A percentile compares a stretch with the other conserved stretches of the same genome.
phyloP scores from a whole-genome alignment of 129 eudicot genomes.

The Dittrichia graveolens region DNA sequence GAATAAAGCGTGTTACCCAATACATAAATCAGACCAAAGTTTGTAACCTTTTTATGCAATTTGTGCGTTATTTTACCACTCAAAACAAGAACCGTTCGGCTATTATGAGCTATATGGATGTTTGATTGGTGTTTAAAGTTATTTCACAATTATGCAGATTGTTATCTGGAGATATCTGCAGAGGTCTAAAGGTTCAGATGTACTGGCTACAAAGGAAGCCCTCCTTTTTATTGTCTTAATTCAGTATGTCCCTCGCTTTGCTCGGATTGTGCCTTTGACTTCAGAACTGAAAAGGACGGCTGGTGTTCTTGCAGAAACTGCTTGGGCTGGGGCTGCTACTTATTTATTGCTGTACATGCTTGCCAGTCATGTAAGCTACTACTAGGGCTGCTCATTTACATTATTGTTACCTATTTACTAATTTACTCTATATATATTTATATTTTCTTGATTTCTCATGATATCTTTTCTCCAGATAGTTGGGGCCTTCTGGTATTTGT shows the following conservation, averaged over 20 bases:
- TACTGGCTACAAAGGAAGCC: constrained; percentile 79
- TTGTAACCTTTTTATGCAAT: not conserved
- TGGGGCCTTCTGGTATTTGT: constrained; percentile 93
- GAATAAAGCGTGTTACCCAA: not conserved
- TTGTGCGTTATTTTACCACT: not conserved
- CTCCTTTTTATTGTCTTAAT: constrained; percentile 65
- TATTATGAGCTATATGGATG: not conserved
- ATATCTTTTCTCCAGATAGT: constrained; percentile 65
- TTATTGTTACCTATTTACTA: not conserved
- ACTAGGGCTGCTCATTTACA: constrained; percentile 6
- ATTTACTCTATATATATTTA: not conserved
- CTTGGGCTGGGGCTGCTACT: constrained; percentile 95
- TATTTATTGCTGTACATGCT: constrained; percentile 90
- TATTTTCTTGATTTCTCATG: not conserved
- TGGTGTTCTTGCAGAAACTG: constrained; percentile 93
- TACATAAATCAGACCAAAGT: not conserved
- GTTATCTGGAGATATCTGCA: constrained; percentile 84
- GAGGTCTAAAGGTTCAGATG: constrained; percentile 76
- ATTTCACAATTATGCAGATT: constrained; percentile 54
- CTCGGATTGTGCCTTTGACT: constrained; percentile 70
- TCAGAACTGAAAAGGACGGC: constrained; percentile 89
- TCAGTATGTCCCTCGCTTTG: constrained; percentile 78
- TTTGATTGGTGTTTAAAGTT: constrained; percentile 12
- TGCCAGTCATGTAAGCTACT: constrained; percentile 83
- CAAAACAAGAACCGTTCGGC: not conserved